Evolutionary conservation across 1,284 basidiomycete species (phyloP).

Genomic region (Cutaneotrichosporon cavernicola): DNA sequence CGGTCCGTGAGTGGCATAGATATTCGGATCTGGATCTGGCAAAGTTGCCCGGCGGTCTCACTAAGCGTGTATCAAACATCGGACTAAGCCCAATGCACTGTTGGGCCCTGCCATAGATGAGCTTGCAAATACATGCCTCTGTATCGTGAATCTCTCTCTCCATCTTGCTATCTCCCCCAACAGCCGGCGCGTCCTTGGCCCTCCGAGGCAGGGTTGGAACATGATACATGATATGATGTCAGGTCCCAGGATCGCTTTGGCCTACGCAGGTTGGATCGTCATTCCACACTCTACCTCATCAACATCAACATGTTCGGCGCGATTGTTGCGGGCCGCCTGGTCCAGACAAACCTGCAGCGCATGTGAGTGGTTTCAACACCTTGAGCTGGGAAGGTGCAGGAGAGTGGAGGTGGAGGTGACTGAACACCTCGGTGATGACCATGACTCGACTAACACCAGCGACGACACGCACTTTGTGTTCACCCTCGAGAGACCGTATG

Average conservation of each 20-base stretch:
- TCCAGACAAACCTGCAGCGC: slow-evolving; percentile 54
- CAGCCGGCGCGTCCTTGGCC: too few relatives aligned
- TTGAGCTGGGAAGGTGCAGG: not conserved
- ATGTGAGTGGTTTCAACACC: slow-evolving; percentile 31
- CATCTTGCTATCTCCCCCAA: too few relatives aligned
- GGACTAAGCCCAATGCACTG: too few relatives aligned
- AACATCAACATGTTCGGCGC: slow-evolving; percentile 49
- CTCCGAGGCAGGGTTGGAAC: not conserved
- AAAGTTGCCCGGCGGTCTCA: too few relatives aligned
- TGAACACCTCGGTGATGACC: not conserved
- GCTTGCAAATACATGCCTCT: too few relatives aligned
- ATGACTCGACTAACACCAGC: slow-evolving; percentile 24
- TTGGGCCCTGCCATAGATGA: too few relatives aligned
- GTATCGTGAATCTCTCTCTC: too few relatives aligned
- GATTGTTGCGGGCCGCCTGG: slow-evolving; percentile 51
- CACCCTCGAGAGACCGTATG: slow-evolving; percentile 69
- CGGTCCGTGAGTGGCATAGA: too few relatives aligned
- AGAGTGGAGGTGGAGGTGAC: not conserved
- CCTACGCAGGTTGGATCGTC: not conserved
- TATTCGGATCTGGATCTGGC: too few relatives aligned
- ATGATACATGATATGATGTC: slow-evolving; percentile 3
- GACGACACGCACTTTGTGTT: slow-evolving; percentile 82
- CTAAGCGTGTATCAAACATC: too few relatives aligned
- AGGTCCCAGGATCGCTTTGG: not conserved
- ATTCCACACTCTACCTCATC: not conserved